Conservation (phyloP, 306 rosid genomes). For the Trifolium repens region DNA sequence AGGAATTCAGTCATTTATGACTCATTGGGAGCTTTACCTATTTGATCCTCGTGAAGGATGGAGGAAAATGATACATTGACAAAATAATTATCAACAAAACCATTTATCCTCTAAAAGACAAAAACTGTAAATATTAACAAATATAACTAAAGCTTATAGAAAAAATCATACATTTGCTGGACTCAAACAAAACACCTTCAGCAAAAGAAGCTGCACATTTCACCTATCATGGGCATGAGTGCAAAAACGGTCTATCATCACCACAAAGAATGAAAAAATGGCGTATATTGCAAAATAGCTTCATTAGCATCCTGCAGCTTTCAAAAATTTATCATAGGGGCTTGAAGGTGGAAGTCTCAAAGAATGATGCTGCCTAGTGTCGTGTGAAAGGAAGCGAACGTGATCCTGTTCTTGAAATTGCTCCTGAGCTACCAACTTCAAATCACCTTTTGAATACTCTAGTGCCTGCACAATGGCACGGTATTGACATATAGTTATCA, state of each 20-base stretch:
- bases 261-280: conserved; percentile 66
- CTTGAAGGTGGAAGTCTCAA: conserved; percentile 91
- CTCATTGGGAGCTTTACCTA: conserved; percentile 20
- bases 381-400: conserved; percentile 49
- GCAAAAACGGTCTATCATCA: conserved; percentile 35
- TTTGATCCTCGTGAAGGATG: background rate
- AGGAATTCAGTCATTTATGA: conserved; percentile 22
- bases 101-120: conserved; percentile 18
- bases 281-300: conserved; percentile 28
- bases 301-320: conserved; percentile 90
- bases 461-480: conserved; percentile 50
- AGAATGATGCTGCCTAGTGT: conserved; percentile 55
- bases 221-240: conserved; percentile 33
- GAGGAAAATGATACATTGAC: conserved; percentile 20
- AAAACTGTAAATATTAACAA: conserved; percentile 36
- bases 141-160: conserved; percentile 28
- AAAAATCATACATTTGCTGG: conserved; percentile 39
- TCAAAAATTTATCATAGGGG: conserved; percentile 93
- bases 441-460: conserved; percentile 56
- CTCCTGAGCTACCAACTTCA: conserved; percentile 49
- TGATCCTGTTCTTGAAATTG: conserved; percentile 51
- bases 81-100: conserved; percentile 12
- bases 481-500: conserved; percentile 23
- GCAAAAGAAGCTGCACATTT: conserved; percentile 41
- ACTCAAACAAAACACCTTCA: conserved; percentile 18